Evolutionary conservation across 2,329 filamentous ascomycete genomes (phyloP).

Genomic region (Aspergillus latus): DNA sequence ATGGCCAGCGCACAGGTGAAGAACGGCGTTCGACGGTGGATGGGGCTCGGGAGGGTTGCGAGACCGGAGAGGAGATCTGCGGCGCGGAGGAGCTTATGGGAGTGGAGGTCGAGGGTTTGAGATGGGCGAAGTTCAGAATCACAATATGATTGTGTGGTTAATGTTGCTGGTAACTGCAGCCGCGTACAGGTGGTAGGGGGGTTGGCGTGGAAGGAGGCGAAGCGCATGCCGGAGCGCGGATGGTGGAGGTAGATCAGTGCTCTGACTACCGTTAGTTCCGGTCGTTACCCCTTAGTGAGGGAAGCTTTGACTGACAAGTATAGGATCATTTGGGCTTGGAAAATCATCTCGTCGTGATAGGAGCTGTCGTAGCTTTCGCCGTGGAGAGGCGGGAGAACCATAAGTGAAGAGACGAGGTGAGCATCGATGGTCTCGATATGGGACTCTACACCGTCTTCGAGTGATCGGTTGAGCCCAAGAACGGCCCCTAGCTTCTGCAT

Average conservation of each 20-base stretch:
- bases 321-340: slow-evolving; percentile 33
- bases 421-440: slow-evolving; percentile 55
- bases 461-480: slow-evolving; percentile 45
- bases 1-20: slow-evolving; percentile 75
- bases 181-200: slow-evolving; percentile 19
- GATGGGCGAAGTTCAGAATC: background rate
- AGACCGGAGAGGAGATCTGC: slow-evolving; percentile 74
- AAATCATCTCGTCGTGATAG: slow-evolving; percentile 62
- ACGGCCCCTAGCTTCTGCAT: slow-evolving; percentile 71
- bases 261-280: slow-evolving; percentile 12
- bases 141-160: background rate
- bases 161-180: background rate
- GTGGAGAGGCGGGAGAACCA: slow-evolving; percentile 69
- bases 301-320: slow-evolving; percentile 22
- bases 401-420: slow-evolving; percentile 58
- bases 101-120: slow-evolving; percentile 50
- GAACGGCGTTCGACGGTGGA: slow-evolving; percentile 72
- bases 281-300: background rate
- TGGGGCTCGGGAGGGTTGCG: slow-evolving; percentile 53
- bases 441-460: slow-evolving; percentile 23
- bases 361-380: slow-evolving; percentile 63
- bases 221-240: slow-evolving; percentile 64
- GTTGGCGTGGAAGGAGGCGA: slow-evolving; percentile 22
- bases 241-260: slow-evolving; percentile 69
- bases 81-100: slow-evolving; percentile 73